phyloP scores from a whole-genome alignment of 331 rosid species.

The Malus hybrid region DNA sequence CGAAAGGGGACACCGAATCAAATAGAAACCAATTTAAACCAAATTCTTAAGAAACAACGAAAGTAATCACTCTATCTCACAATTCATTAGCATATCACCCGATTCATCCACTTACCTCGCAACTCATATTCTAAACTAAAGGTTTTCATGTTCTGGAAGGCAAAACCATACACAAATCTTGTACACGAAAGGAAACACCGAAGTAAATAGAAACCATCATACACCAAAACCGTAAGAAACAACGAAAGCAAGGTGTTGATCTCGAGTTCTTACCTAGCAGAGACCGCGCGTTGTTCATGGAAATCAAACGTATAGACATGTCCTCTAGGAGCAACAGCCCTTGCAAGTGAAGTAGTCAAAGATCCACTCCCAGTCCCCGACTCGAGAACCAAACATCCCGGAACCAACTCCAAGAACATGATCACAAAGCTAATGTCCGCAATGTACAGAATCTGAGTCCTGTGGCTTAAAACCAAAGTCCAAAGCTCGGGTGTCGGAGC shows the following conservation, averaged over 20 bases:
- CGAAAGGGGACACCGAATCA: too few species aligned
- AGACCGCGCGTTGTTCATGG: constrained; percentile 73
- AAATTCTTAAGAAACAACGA: too few species aligned
- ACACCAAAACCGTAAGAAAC: neutral
- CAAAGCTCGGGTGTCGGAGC: constrained; percentile 84
- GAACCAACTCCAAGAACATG: constrained; percentile 64
- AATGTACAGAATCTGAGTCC: constrained; percentile 78
- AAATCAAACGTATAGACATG: constrained; percentile 76
- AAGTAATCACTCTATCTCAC: too few species aligned
- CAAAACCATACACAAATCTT: too few species aligned
- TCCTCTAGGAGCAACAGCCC: constrained; percentile 68
- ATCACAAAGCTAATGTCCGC: constrained; percentile 76
- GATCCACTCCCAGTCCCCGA: constrained; percentile 92
- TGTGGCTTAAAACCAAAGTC: constrained; percentile 77
- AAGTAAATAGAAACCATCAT: too few species aligned
- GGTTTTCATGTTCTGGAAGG: too few species aligned
- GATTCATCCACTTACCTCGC: too few species aligned
- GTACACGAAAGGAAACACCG: too few species aligned
- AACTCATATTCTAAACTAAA: too few species aligned
- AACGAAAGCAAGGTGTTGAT: neutral
- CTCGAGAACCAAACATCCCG: constrained; percentile 80
- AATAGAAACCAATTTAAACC: neutral
- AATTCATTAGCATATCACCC: too few species aligned
- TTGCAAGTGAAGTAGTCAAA: constrained; percentile 68
- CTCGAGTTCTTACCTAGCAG: constrained; percentile 47